Conservation (phyloP, 371 early-diverging fungal genomes). For the Syncephalastrum racemosum region DNA sequence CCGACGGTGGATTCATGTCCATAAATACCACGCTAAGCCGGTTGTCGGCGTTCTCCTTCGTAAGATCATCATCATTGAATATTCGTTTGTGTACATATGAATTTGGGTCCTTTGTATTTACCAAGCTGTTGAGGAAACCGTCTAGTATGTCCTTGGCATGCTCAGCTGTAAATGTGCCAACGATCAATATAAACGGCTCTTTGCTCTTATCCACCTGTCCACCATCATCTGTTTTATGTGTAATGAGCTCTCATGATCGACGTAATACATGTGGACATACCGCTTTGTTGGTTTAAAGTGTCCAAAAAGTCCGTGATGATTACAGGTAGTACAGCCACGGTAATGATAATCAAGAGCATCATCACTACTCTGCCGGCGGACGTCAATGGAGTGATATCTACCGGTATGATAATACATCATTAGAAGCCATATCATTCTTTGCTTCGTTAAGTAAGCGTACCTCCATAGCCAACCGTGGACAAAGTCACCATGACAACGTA, state of each 20-base stretch:
- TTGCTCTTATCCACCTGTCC: slow-evolving; percentile 25
- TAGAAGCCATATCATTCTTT: neutral
- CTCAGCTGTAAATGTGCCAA: slow-evolving; percentile 40
- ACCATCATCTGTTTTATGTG: slow-evolving; percentile 7
- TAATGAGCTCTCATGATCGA: slow-evolving; percentile 1
- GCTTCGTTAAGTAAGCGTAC: neutral
- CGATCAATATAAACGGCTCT: slow-evolving; percentile 50
- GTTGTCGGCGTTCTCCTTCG: slow-evolving; percentile 39
- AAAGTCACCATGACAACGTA: slow-evolving; percentile 52
- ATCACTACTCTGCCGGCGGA: slow-evolving; percentile 49
- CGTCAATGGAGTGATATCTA: slow-evolving; percentile 59
- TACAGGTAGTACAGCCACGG: slow-evolving; percentile 52
- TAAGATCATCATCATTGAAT: neutral
- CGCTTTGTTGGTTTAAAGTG: slow-evolving; percentile 33
- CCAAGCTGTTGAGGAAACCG: slow-evolving; percentile 45
- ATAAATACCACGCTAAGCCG: slow-evolving; percentile 59
- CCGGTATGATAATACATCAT: neutral
- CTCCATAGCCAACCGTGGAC: slow-evolving; percentile 69
- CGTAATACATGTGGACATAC: slow-evolving; percentile 10
- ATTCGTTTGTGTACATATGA: no score
- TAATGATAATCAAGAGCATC: slow-evolving; percentile 55
- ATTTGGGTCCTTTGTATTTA: slow-evolving; percentile 5
- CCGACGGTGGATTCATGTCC: slow-evolving; percentile 49
- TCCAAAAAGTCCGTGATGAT: slow-evolving; percentile 48
- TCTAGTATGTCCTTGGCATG: slow-evolving; percentile 47